These are phyloP conservation scores for Nectriaceae sp. DNA, from an alignment of 2,329 filamentous ascomycete species.

Conservation along the genomic window DNA sequence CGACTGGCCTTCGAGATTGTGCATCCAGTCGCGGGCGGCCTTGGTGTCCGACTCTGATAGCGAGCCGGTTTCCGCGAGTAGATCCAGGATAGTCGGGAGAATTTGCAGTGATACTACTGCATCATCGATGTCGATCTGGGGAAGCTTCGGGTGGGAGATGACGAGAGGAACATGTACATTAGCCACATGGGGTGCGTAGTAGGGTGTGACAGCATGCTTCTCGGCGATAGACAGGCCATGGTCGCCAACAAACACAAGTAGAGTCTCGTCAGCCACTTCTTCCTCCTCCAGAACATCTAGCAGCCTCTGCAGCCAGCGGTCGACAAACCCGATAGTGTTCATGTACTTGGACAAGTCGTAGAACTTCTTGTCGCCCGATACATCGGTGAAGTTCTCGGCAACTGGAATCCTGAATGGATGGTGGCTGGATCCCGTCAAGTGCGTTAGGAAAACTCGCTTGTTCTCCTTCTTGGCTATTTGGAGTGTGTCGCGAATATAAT, in stretches of 20 bases:
- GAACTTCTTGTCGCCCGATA: constrained; percentile 16
- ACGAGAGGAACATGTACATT: constrained; percentile 31
- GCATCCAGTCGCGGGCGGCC: constrained; percentile 20
- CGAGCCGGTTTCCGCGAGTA: constrained; percentile 29
- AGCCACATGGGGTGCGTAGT: constrained; percentile 28
- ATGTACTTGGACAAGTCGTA: constrained; percentile 29
- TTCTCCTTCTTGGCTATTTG: constrained; percentile 26
- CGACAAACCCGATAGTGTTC: constrained; percentile 30
- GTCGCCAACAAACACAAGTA: constrained; percentile 31
- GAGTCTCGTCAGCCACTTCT: constrained; percentile 32
- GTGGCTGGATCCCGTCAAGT: constrained; percentile 34
- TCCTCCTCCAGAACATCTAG: constrained; percentile 29
- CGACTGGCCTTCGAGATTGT: constrained; percentile 29
- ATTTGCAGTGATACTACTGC: constrained; percentile 28
- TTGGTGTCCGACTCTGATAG: constrained; percentile 13
- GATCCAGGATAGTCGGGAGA: constrained; percentile 32
- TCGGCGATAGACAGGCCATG: constrained; percentile 33
- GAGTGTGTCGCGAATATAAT: constrained; percentile 32
- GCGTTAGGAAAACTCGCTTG: constrained; percentile 32
- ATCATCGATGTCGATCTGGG: constrained; percentile 23
- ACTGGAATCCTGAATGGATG: constrained; percentile 22
- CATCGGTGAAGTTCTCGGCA: constrained; percentile 11
- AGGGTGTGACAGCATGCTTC: constrained; percentile 22
- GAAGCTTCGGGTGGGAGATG: constrained; percentile 30
- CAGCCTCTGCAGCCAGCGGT: constrained; percentile 27